A percentile compares a stretch with the other conserved stretches of the same genome.
These are phyloP conservation scores for Nothopassalora personata DNA, from an alignment of 2,329 filamentous ascomycete species.

Conservation along the genomic window DNA sequence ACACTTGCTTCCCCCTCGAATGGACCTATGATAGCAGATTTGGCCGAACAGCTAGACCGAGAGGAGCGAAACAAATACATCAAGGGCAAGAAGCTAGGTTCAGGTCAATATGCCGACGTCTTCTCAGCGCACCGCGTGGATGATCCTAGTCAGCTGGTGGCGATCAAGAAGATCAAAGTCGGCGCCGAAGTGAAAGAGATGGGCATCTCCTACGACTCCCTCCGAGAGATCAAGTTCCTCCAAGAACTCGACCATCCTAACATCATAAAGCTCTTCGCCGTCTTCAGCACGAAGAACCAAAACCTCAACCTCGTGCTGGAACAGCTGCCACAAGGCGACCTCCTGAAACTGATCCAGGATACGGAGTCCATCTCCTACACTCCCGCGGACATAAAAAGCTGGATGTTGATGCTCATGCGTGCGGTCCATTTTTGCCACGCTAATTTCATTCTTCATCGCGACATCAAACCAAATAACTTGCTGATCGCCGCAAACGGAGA, in stretches of 20 bases:
- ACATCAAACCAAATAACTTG: constrained; percentile 99
- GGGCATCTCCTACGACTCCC: constrained; percentile 87
- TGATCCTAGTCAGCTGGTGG: constrained; percentile 70
- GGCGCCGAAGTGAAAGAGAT: constrained; percentile 76
- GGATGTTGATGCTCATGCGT: constrained; percentile 95
- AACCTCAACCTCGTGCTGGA: constrained; percentile 95
- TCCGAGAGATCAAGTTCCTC: constrained; percentile 92
- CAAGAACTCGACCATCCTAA: constrained; percentile 93
- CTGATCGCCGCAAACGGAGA: constrained; percentile 89
- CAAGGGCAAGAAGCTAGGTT: constrained; percentile 87
- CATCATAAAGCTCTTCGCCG: constrained; percentile 85
- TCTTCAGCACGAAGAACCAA: constrained; percentile 94
- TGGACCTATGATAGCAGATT: constrained; percentile 28
- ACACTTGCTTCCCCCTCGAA: constrained; percentile 8
- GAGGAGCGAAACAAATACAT: constrained; percentile 73
- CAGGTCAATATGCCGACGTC: constrained; percentile 95
- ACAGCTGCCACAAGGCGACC: constrained; percentile 85
- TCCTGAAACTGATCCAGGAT: constrained; percentile 92
- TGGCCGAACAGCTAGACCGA: constrained; percentile 46
- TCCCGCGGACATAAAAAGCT: constrained; percentile 87
- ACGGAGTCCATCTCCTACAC: constrained; percentile 72
- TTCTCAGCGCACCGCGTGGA: constrained; percentile 75
- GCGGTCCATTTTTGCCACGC: constrained; percentile 96
- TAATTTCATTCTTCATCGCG: constrained; percentile 87
- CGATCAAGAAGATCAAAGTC: constrained; percentile 89